phyloP scores from a whole-genome alignment of 805 yeast species.

The Komagataella kurtzmanii region DNA sequence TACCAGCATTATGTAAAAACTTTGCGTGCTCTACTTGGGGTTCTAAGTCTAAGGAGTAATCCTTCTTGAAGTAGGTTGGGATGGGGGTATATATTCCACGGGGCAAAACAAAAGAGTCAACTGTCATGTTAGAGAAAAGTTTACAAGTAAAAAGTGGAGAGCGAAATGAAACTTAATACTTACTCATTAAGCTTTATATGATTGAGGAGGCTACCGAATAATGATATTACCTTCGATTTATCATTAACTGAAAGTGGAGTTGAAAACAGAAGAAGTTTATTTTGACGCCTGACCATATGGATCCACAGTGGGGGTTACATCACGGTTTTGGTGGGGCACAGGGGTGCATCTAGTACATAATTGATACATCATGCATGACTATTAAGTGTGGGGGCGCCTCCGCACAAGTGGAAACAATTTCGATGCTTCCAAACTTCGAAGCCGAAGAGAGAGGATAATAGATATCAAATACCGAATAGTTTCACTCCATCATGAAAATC shows the following conservation, averaged over 20 bases:
- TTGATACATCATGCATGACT: neutral
- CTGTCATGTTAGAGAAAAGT: neutral
- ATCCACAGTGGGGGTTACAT: neutral
- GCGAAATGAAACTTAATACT: neutral
- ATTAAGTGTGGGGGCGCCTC: neutral
- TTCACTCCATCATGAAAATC: no score
- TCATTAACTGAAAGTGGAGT: neutral
- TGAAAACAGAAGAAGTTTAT: neutral
- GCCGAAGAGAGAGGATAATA: no score
- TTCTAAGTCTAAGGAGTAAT: constrained; percentile 27
- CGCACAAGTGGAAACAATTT: neutral
- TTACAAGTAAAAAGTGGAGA: neutral
- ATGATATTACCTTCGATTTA: neutral
- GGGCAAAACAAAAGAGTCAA: neutral
- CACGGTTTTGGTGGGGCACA: neutral
- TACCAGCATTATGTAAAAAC: constrained; percentile 27
- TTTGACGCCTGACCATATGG: neutral
- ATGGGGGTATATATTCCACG: constrained; percentile 38
- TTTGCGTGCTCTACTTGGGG: constrained; percentile 32
- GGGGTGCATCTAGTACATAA: neutral
- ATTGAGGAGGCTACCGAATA: neutral
- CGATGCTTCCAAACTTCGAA: neutral
- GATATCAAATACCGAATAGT: no score
- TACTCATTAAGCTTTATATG: neutral
- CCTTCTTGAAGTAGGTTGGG: constrained; percentile 38